Base-by-base conservation (phyloP, 352 stramenopile species). In the Phytopythium cucurbitacearum region DNA sequence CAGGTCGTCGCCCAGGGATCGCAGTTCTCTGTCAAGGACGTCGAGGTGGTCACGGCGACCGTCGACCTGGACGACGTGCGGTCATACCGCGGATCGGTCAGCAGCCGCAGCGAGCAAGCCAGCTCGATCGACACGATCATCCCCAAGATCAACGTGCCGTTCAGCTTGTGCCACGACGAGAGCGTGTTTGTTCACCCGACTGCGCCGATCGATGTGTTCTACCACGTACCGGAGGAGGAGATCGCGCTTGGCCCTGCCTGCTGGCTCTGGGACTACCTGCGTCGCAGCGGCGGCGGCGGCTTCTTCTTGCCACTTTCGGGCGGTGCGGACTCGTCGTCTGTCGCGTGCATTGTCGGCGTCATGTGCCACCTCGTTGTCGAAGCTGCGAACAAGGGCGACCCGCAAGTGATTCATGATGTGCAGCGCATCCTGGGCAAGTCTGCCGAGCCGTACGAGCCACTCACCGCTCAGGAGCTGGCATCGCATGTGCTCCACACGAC, bases 231-330 rank as follows among this genome's bases (percentile, higher is more conserved):
- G 2, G 95, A 99, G 62, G 96, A 99, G 68, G 96, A 99, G 65
- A 99, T 98, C 67, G 97, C 89, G 37, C 74, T 98, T 2, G 97
- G 97, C 5, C 97, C 97, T 2, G 97, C 97, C 3, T 99, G 96
- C 69, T 99, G 97, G 97, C 69, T 99, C 38, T 99, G 97, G 97
- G 97, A 99, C 74, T 99, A 99, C 69, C 60, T 99, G 46, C 87
- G 97, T 49, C 80, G 97, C 41, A 91, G 66, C 76, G 86, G 65
- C 7, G 79, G 80, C 10, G 82, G 82, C 0, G 48, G 48, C 5
- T 99, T 98, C 68, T 98, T 99, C 51, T 75, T 99, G 48, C 97
- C 97, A 15, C 82, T 99, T 16, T 97, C 89, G 37, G 96, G 97
- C 40, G 97, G 97, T 48, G 96, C 97, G 1, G 97, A 99, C 71